Base-by-base conservation (phyloP, 768 basidiomycete genomes). In the Tephrocybe sp. region DNA sequence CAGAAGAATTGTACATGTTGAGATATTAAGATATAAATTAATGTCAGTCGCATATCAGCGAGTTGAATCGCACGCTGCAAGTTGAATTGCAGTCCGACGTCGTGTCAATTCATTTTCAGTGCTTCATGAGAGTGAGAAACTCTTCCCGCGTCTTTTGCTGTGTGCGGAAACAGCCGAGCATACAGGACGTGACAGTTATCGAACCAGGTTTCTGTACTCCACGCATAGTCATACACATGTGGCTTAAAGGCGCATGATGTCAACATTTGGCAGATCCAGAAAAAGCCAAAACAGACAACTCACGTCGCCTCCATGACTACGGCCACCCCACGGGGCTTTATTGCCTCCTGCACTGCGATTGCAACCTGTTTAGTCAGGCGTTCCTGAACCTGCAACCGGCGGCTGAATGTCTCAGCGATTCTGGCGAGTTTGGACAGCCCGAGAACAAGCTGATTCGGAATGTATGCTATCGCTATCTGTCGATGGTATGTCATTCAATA, bases 171-270 rank as follows among this genome's bases (percentile, higher is more conserved):
- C 93, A 97, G 13, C 97, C 97, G 44, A 98, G 76, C 97, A 99
- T 99, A 59, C 94, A 96, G 5, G 91, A 94, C 5, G 97, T 99
- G 37, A 94, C 88, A 0, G 97, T 99, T 19, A 89, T 83, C 6
- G 96, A 80, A 21, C 97, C 97, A 2, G 96, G 96, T 70, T 99
- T 99, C 71, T 99, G 97, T 8, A 99, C 97, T 46, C 97, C 97
- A 54, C 97, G 88, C 96, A 98, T 98, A 3, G 96, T 94, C 97
- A 99, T 99, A 65, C 96, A 98, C 68, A 98, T 80, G 70, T 98
- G 96, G 19, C 92, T 95, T 38, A 31, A 24, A 44, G 13, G 32
- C 21, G 32, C 37, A 54, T 38, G 28, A 42, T 41, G 39, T 52
- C 24, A 49, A 52, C 30, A 42, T 47, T 31, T 47, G 34, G 37